Base-by-base conservation (phyloP, 2,329 filamentous ascomycete species). In the Pseudogymnoascus sp. region DNA sequence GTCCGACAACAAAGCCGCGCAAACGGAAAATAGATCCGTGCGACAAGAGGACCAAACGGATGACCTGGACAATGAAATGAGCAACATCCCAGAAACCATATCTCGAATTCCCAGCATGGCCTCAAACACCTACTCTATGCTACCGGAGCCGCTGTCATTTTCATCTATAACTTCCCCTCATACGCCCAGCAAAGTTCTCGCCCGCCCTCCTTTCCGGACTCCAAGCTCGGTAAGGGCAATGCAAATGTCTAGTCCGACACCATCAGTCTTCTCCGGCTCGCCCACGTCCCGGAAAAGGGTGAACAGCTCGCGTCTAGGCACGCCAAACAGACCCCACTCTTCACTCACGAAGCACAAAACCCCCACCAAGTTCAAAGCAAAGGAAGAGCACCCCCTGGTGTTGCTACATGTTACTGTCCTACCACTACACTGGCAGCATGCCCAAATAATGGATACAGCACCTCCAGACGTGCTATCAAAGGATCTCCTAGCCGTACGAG, bases 371-470 rank as follows among this genome's bases (percentile, higher is more conserved):
- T 83, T 88, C 71, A 83, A 81, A 73, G 71, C 75, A 31, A 78
- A 78, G 66, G 81, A 81, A 61, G 83, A 84, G 58, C 72, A 74
- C n/a, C 90, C 90, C 2, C 79, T 94, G 2, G 88, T 94, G 1
- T 78, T 94, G 55, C 78, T 94, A 3, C 90, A 94, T 68, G 86
- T 90, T 36, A 92, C 89, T 0, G 78, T 93, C 0, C 77, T 94
- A 4, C 89, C 90, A 0, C 78, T 91, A 8, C 79, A 84, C 41
- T 84, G 88, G 78, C 78, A 80, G 0, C 92, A 88, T 79, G 82
- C 78, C 1, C 78, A 81, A 25, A 74, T 86, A 7, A 72, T 87
- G 29, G 78, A 83, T 31, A 74, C 68, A n/a, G 74, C 73, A 5
- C 72, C 71, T 27, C 70, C 73, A 4, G 69, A 66, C 33, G 75